Evolutionary conservation across 2,329 filamentous ascomycete genomes (phyloP).

Genomic region (Epichloe aotearoae): DNA sequence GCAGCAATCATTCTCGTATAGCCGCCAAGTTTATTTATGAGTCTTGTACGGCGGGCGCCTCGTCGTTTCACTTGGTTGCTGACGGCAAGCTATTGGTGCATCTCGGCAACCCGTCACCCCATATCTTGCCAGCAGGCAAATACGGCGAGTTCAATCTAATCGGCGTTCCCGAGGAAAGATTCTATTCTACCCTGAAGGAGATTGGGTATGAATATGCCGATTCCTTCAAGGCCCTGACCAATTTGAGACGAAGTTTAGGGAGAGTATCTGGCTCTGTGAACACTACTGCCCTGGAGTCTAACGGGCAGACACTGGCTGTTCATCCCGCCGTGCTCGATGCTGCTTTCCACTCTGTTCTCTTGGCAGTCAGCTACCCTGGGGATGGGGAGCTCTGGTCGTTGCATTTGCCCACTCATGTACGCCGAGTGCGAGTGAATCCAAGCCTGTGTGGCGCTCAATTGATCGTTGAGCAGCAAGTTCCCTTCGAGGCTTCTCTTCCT

Average conservation of each 20-base stretch:
- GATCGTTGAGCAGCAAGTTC: not conserved
- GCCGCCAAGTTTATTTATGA: not conserved
- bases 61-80: not conserved
- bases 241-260: not conserved
- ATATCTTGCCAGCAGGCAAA: not conserved
- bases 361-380: slow-evolving; percentile 19
- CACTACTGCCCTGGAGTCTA: not conserved
- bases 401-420: slow-evolving; percentile 18
- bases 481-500: not conserved
- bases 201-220: not conserved
- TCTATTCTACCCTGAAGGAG: not conserved
- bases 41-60: not conserved
- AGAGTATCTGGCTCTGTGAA: not conserved
- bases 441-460: not conserved
- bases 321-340: slow-evolving; percentile 23
- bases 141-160: not conserved
- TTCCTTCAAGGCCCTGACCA: not conserved
- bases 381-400: slow-evolving; percentile 20
- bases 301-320: slow-evolving; percentile 10
- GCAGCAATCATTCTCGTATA: not conserved
- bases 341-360: slow-evolving; percentile 21
- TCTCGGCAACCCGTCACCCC: not conserved
- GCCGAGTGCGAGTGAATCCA: slow-evolving; percentile 7
- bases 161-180: not conserved
- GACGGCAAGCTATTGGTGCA: not conserved